A percentile compares a stretch with the other conserved stretches of the same genome.
phyloP scores from a whole-genome alignment of 2,329 filamentous ascomycete genomes.

The Microcyclosporella mali region DNA sequence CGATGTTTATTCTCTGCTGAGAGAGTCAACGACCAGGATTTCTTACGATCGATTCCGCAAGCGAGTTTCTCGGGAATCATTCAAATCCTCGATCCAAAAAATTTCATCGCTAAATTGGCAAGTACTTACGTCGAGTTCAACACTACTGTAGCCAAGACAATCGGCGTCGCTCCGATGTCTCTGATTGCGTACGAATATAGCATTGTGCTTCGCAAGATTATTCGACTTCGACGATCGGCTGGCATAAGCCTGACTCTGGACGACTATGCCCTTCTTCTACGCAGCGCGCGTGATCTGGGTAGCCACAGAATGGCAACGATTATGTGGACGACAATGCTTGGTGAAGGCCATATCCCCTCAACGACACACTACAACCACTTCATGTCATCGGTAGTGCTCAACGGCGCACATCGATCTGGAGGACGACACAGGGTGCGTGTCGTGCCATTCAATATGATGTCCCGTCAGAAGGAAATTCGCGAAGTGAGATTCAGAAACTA shows the following conservation, averaged over 20 bases:
- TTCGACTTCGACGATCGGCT: constrained; percentile 33
- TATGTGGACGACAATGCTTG: constrained; percentile 43
- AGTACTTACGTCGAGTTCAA: constrained; percentile 47
- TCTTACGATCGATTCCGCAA: constrained; percentile 41
- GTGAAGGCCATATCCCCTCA: constrained; percentile 39
- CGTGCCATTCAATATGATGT: constrained; percentile 27
- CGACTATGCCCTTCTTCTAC: constrained; percentile 50
- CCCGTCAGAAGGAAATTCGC: constrained; percentile 4
- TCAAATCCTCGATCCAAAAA: constrained; percentile 53
- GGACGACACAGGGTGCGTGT: constrained; percentile 36
- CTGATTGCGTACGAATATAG: constrained; percentile 37
- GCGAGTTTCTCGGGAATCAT: constrained; percentile 59
- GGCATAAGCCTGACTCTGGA: constrained; percentile 37
- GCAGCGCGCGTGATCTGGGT: constrained; percentile 45
- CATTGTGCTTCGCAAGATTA: constrained; percentile 33
- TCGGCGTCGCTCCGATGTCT: constrained; percentile 36
- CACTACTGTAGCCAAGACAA: constrained; percentile 38
- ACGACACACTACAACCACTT: constrained; percentile 50
- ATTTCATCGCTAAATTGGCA: constrained; percentile 45
- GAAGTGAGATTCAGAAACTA: constrained; percentile 19
- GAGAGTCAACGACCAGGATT: constrained; percentile 22
- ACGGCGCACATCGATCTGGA: constrained; percentile 29
- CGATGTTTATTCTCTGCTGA: constrained; percentile 24
- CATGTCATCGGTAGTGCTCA: constrained; percentile 47
- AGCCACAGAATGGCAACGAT: constrained; percentile 38